Evolutionary conservation across 2,329 filamentous ascomycete species (phyloP).

Genomic region (Talaromyces albobiverticillius): DNA sequence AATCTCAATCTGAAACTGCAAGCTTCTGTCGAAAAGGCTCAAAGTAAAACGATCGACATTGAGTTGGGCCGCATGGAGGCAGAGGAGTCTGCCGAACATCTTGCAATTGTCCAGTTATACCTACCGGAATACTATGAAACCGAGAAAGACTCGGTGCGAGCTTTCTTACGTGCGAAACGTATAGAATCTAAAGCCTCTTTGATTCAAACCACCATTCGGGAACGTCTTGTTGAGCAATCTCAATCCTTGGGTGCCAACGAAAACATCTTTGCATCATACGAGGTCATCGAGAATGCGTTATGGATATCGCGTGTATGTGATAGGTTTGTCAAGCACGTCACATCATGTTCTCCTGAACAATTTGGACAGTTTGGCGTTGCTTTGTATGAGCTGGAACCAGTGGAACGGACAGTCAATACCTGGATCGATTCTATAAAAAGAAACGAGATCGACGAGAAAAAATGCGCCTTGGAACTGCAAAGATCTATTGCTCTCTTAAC

Average conservation of each 20-base stretch:
- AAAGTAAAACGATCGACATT: conserved; percentile 90
- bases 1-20: conserved; percentile 95
- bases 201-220: conserved; percentile 73
- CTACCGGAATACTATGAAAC: conserved; percentile 77
- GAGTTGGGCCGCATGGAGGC: conserved; percentile 84
- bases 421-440: conserved; percentile 83
- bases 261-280: conserved; percentile 74
- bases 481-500: conserved; percentile 80
- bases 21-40: conserved; percentile 82
- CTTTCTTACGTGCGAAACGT: conserved; percentile 81
- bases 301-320: conserved; percentile 82
- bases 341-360: conserved; percentile 70
- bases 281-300: conserved; percentile 78
- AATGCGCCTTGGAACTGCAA: conserved; percentile 76
- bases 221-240: conserved; percentile 67
- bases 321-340: conserved; percentile 78
- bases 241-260: conserved; percentile 67
- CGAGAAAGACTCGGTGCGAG: conserved; percentile 82
- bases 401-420: conserved; percentile 81
- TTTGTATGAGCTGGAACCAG: conserved; percentile 82
- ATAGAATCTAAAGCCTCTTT: conserved; percentile 84
- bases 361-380: conserved; percentile 78
- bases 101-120: conserved; percentile 85
- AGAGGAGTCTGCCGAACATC: conserved; percentile 81
- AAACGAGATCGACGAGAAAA: conserved; percentile 81